phyloP scores from a whole-genome alignment of 352 stramenopile genomes.

The Pythium folliculosum region DNA sequence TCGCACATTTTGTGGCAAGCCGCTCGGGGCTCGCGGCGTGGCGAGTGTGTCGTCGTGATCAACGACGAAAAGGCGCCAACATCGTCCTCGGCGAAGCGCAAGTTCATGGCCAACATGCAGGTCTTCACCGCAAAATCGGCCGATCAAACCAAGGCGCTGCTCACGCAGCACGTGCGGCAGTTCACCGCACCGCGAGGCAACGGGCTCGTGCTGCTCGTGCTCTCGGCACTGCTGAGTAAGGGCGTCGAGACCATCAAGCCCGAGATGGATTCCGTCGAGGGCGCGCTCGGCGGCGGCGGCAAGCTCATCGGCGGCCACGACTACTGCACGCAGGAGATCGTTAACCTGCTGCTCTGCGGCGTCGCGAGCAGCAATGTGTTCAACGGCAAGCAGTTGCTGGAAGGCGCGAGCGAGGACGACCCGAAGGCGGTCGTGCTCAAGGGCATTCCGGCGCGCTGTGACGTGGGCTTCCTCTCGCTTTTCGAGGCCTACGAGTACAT shows the following conservation, averaged over 20 bases:
- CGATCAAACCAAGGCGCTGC: constrained; percentile 38
- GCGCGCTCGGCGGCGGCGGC: constrained; percentile 36
- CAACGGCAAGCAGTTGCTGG: constrained; percentile 86
- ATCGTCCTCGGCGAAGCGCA: constrained; percentile 26
- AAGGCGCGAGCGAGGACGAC: constrained; percentile 58
- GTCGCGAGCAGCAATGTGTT: constrained; percentile 94
- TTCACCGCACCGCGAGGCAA: constrained; percentile 61
- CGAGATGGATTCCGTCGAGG: constrained; percentile 88
- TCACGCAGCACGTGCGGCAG: constrained; percentile 38
- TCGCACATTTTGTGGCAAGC: constrained; percentile 73
- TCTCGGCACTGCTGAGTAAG: constrained; percentile 70
- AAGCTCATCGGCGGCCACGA: constrained; percentile 86
- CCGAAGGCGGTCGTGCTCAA: constrained; percentile 65
- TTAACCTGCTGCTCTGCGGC: constrained; percentile 95
- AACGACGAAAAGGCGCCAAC: constrained; percentile 27
- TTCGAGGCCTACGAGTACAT: constrained; percentile 93
- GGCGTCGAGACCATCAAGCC: constrained; percentile 48
- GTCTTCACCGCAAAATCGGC: constrained; percentile 34
- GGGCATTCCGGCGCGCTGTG: constrained; percentile 53
- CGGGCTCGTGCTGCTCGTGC: constrained; percentile 72
- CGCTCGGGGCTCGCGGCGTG: constrained; percentile 11
- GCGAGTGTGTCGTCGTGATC: constrained; percentile 41
- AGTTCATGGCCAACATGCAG: constrained; percentile 47
- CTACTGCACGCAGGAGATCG: constrained; percentile 94
- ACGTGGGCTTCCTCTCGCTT: constrained; percentile 89